phyloP scores from a whole-genome alignment of 441 rosid genomes.

The Pelargonium cotyledonis region DNA sequence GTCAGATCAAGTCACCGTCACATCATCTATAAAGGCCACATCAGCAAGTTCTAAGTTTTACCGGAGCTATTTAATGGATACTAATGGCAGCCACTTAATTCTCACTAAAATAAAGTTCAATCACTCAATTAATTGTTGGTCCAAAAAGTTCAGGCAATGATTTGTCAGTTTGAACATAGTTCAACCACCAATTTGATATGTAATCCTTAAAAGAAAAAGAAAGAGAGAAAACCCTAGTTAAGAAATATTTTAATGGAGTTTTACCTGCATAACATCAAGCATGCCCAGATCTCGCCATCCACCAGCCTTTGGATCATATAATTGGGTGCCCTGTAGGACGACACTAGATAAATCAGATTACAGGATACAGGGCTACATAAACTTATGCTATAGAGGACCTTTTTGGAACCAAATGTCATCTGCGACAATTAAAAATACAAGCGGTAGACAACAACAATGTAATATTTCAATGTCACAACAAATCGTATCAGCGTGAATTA shows the following conservation, averaged over 20 bases:
- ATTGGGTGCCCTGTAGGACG: constrained; percentile 76
- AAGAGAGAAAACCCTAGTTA: not conserved
- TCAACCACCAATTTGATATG: too few relatives aligned
- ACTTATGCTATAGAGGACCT: constrained; percentile 4
- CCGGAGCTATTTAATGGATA: too few relatives aligned
- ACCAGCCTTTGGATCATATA: constrained; percentile 98
- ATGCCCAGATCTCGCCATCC: constrained; percentile 98
- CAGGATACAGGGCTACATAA: constrained; percentile 7
- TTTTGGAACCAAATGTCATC: not conserved
- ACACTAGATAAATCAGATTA: constrained; percentile 17
- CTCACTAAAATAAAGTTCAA: too few relatives aligned
- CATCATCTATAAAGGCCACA: too few relatives aligned
- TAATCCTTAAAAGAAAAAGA: not conserved
- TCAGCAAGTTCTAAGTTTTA: too few relatives aligned
- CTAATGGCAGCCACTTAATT: too few relatives aligned
- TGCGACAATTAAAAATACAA: constrained; percentile 9
- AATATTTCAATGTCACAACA: not conserved
- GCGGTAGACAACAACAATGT: too few relatives aligned
- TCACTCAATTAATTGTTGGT: too few relatives aligned
- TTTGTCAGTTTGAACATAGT: too few relatives aligned
- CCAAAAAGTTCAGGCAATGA: too few relatives aligned
- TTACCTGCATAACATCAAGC: constrained; percentile 99
- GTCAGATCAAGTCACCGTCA: too few relatives aligned
- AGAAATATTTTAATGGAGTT: constrained; percentile 9
- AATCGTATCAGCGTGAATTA: not conserved